Evolutionary conservation across 495 filamentous ascomycete species (phyloP), one percentile per base, ranked within the genome.

Genomic region (Parathielavia appendiculata): DNA sequence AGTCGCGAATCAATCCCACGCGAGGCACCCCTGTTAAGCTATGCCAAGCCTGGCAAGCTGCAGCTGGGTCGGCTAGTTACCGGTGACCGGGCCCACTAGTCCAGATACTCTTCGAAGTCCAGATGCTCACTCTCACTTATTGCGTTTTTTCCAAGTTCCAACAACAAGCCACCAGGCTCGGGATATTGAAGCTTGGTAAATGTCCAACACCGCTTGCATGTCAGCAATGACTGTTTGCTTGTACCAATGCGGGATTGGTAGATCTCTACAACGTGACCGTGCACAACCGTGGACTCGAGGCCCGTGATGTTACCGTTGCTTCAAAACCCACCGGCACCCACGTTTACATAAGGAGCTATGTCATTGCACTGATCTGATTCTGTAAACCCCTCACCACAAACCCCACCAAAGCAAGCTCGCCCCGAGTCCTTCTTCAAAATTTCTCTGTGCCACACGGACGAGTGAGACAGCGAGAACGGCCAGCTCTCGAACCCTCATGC

Each of bases 311-410:
- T 16, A 48, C n/a, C 43, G 44, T 49, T 40, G 35, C 34, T 41
- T 20, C 17, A 0, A 46, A 38, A 44, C 43, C 32, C 54, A 56
- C 54, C 43, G 22, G 23, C 35, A 26, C 23, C 0, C 41, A 20
- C 32, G 36, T 14, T 59, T 59, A 59, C 49, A 47, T 46, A 59
- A 59, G 49, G 57, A 14, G 39, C 38, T 59, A 59, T 59, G 49
- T 59, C 57, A 53, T 59, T 26, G 38, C 47, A 30, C 17, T 36
- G 56, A 32, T 32, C 35, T 53, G 50, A 50, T 23, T 59, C 48
- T 40, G 39, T 46, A 58, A 53, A 53, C 57, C 57, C 57, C 57
- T 53, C 57, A 59, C 40, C 6, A 9, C 54, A 40, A 57, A 40
- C 55, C 19, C 53, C 53, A 56, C 53, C 32, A 38, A 41, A 20